Conservation (phyloP, 352 stramenopile species). For the Poterioochromonas sp. region DNA sequence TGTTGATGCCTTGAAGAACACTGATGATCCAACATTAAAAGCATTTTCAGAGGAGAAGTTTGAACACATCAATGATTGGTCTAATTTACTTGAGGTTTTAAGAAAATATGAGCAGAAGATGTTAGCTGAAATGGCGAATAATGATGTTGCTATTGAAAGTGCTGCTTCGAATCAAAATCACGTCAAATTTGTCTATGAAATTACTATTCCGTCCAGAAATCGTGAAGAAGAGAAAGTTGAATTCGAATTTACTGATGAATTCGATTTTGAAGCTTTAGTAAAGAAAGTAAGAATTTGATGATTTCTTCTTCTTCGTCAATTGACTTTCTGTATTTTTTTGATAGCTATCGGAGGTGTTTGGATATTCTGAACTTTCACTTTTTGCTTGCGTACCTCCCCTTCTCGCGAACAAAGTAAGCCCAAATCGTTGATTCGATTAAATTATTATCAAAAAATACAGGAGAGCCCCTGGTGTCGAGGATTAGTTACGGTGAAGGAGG, state of each 20-base stretch:
- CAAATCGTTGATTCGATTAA: not conserved
- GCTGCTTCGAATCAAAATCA: too few relatives aligned
- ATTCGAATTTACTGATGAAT: not conserved
- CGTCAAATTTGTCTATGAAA: not conserved
- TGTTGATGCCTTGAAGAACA: not conserved
- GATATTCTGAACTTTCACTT: not conserved
- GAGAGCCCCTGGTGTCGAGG: too few relatives aligned
- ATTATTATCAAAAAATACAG: too few relatives aligned
- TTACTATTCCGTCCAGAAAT: not conserved
- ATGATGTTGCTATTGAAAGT: not conserved
- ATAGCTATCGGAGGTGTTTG: not conserved
- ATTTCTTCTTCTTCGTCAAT: not conserved
- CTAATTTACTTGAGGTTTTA: constrained; percentile 9
- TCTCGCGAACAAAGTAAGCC: not conserved
- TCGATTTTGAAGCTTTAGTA: not conserved
- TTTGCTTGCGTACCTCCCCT: not conserved
- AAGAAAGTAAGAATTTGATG: not conserved
- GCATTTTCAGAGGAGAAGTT: constrained; percentile 21
- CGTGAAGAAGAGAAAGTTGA: not conserved
- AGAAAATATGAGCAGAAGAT: constrained; percentile 4
- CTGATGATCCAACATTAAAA: not conserved
- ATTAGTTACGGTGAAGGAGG: not conserved
- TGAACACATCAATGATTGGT: constrained; percentile 3
- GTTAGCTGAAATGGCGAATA: not conserved
- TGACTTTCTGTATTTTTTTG: not conserved